These are phyloP conservation scores for Saprolegnia parasitica DNA, from an alignment of 352 stramenopile genomes.

Conservation along the genomic window DNA sequence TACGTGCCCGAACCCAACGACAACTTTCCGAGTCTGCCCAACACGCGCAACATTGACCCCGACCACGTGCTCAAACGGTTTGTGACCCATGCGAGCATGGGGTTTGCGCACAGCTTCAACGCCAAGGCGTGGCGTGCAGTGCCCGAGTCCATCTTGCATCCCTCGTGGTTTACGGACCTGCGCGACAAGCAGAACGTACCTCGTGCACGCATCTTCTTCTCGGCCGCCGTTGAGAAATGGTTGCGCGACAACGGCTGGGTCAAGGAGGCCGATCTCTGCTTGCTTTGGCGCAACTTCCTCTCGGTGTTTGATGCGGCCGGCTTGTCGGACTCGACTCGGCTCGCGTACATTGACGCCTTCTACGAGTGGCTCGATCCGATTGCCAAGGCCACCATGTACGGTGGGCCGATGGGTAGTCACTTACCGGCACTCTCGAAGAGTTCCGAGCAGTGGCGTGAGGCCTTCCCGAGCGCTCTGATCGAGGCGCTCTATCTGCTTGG, in stretches of 20 bases:
- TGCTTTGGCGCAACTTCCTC: neutral
- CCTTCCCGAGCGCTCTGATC: no score
- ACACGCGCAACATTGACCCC: constrained; percentile 1
- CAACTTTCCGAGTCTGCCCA: neutral
- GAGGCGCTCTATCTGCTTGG: no score
- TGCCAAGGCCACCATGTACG: no score
- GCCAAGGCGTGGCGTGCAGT: neutral
- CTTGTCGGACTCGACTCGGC: neutral
- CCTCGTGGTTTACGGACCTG: neutral
- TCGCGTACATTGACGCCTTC: neutral
- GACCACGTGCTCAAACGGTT: neutral
- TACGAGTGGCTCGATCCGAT: neutral
- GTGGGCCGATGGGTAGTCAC: no score
- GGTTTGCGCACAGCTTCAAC: neutral
- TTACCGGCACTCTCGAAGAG: no score
- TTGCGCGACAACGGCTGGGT: neutral
- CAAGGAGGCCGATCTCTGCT: neutral
- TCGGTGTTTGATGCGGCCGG: neutral
- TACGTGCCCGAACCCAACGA: neutral
- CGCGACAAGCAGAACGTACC: neutral
- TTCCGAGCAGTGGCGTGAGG: no score
- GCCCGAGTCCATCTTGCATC: neutral
- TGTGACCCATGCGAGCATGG: neutral
- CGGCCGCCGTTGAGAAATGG: neutral
- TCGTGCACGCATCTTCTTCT: neutral